These are phyloP conservation scores for Ailanthus altissimus DNA, from an alignment of 345 rosid species.

Conservation along the genomic window DNA sequence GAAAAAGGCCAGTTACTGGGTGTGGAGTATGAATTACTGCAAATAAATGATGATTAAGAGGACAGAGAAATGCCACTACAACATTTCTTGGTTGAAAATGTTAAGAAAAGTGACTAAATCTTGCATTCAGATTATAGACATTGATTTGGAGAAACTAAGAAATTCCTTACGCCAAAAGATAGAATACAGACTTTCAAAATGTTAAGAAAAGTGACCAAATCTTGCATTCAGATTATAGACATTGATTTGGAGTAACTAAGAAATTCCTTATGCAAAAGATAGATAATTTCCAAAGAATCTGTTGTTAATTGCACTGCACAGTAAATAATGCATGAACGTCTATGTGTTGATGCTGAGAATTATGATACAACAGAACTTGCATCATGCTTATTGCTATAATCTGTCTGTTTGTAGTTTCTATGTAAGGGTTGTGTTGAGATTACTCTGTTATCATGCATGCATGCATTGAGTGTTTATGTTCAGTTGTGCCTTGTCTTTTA, in stretches of 20 bases:
- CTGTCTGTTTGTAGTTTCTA: too few relatives aligned
- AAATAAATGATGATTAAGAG: background rate
- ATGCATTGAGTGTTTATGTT: constrained; percentile 6
- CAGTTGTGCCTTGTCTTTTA: background rate
- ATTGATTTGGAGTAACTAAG: background rate
- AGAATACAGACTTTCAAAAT: too few relatives aligned
- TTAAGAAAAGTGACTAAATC: background rate
- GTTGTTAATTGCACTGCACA: background rate
- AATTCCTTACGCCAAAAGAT: background rate
- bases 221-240: background rate
- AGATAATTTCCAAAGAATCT: background rate
- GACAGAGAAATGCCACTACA: background rate
- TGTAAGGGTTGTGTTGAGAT: too few relatives aligned
- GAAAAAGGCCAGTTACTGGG: background rate
- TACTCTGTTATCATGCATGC: too few relatives aligned
- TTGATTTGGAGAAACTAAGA: background rate
- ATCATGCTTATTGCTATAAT: background rate
- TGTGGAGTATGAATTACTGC: background rate
- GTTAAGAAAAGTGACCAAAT: background rate
- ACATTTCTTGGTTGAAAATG: background rate
- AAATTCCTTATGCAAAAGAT: background rate
- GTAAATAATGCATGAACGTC: background rate
- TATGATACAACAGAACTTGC: background rate
- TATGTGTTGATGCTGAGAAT: background rate
- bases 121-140: background rate